Conservation (phyloP, 208 protist species). For the Leishmania gerbilli region DNA sequence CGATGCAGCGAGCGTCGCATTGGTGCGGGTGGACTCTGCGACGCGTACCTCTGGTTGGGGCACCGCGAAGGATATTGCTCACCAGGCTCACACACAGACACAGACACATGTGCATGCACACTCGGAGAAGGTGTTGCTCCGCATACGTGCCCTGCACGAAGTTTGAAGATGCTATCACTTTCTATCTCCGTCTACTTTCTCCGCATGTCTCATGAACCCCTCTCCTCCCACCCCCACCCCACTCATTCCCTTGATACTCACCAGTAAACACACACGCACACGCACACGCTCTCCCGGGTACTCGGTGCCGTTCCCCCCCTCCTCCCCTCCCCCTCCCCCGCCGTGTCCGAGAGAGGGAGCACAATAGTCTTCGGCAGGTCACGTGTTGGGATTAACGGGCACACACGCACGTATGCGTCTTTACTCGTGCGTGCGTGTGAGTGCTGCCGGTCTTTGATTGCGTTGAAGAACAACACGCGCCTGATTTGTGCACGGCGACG, state of each 20-base stretch:
- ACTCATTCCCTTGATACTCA: background rate
- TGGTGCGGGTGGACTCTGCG: background rate
- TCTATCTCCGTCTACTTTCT: background rate
- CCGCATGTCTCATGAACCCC: background rate
- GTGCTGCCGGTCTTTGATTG: background rate
- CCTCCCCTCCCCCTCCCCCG: background rate
- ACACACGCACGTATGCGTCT: background rate
- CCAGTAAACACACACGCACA: background rate
- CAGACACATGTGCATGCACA: background rate
- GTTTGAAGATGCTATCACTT: background rate
- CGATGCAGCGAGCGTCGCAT: background rate
- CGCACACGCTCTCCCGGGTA: background rate
- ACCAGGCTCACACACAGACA: background rate
- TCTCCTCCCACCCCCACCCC: background rate
- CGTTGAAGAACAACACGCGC: background rate
- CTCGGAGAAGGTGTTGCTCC: too few relatives aligned
- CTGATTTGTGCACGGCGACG: background rate
- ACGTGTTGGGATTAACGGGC: background rate
- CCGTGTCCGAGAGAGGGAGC: background rate
- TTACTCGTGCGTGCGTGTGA: background rate
- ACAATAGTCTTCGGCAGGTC: background rate
- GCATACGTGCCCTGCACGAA: too few relatives aligned
- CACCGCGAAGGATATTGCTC: background rate
- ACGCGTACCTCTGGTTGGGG: background rate
- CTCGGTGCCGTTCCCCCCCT: background rate